Evolutionary conservation across 2,329 filamentous ascomycete genomes (phyloP), one percentile per base, ranked within the genome.

Genomic region (Colletotrichum lindemuthianum): DNA sequence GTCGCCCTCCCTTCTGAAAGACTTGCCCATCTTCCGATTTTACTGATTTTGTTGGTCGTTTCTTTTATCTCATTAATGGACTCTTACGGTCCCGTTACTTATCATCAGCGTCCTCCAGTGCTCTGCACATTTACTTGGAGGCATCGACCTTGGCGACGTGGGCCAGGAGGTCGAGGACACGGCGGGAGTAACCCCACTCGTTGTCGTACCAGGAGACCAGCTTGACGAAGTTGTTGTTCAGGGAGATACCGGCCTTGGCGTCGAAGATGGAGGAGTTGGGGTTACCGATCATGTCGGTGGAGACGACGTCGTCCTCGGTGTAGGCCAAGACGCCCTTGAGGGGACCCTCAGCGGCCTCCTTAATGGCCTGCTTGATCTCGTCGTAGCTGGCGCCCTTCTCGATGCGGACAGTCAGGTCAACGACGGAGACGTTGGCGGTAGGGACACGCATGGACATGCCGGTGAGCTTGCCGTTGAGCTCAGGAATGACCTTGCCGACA

Each of bases 361-460:
- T 97, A 85, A 99, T 83, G 80, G 88, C 88, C 69, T 84, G 81
- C 90, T 97, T 98, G 90, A 99, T 98, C 81, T 96, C 84, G 65
- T 97, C 93, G 82, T 96, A 96, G 72, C 81, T 81, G 76, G 92
- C 94, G 75, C 82, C 83, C 91, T 97, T 98, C 89, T 97, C 92
- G 74, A 96, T 86, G 76, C 95, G 94, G 88, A 84, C 89, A 76
- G 96, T 99, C 79, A 99, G 85, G 84, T 99, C 96, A 78, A 99
- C 96, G 81, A 98, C 96, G 74, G 96, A 99, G 81, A 99, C 96
- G 88, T 99, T 98, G 87, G 92, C 83, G 73, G 96, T 98, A 73
- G 96, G 96, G 66, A 99, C 95, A 91, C 96, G 96, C 92, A 99
- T 96, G 77, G 96, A 88, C 96, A 99, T 98, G 86, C 96, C 96